These are phyloP conservation scores for Castanopsis chinensis DNA, from an alignment of 306 rosid species.

Conservation along the genomic window DNA sequence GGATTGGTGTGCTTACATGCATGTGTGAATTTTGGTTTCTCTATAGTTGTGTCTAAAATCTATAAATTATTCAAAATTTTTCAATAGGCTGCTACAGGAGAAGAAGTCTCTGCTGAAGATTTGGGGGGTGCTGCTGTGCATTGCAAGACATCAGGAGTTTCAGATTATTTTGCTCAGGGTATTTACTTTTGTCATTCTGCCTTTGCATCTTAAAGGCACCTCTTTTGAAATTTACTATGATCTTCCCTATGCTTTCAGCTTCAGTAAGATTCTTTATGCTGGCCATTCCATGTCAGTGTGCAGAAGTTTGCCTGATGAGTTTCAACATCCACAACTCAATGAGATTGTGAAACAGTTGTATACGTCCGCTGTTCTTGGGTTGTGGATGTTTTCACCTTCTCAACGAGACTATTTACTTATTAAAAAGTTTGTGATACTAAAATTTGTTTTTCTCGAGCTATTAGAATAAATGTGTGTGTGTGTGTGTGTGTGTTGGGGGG, in stretches of 20 bases:
- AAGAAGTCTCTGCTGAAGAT: conserved; percentile 93
- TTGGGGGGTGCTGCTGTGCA: conserved; percentile 88
- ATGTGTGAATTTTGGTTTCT: neutral
- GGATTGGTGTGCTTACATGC: conserved; percentile 5
- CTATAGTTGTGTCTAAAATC: conserved; percentile 16
- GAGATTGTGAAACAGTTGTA: too few relatives aligned
- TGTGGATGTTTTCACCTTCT: too few relatives aligned
- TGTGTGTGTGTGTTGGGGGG: neutral
- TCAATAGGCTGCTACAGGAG: conserved; percentile 94
- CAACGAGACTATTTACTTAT: too few relatives aligned
- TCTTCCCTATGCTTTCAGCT: neutral
- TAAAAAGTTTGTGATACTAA: neutral
- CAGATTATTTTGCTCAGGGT: conserved; percentile 99
- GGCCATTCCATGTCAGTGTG: neutral
- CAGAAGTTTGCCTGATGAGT: neutral
- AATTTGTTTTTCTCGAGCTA: neutral
- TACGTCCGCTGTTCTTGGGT: too few relatives aligned
- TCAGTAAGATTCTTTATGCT: neutral
- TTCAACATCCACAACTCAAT: neutral
- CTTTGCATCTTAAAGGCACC: neutral
- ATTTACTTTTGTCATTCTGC: conserved; percentile 9
- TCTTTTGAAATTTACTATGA: neutral
- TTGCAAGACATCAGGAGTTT: conserved; percentile 94
- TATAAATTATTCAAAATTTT: conserved; percentile 22
- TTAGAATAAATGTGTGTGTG: neutral